Base-by-base conservation (phyloP, 176 grass and related monocot species). In the Musa schizocarpa region DNA sequence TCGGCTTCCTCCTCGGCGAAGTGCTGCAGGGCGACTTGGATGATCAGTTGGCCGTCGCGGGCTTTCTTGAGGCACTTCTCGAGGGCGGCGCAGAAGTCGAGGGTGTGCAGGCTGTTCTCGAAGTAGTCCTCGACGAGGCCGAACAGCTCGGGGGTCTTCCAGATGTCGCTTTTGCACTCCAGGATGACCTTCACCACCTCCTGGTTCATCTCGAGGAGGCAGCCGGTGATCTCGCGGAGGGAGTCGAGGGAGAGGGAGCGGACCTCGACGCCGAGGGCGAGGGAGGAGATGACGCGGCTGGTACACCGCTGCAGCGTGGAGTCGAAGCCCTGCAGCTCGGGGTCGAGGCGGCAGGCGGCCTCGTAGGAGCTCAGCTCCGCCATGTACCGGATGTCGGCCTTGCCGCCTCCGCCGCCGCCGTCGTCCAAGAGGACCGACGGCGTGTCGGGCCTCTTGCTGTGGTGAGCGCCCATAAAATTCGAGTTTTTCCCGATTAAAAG, bases 151-250 rank as follows among this genome's bases (percentile, higher is more conserved):
- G 89, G 74, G 87, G 78, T 92, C 62, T 92, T 92, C 93, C 93
- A 92, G 74, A 96, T 92, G 90, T 96, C 93, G 85, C 92, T 86
- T 85, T 92, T 96, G 77, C 87, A 90, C 52, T 96, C 87, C n/a
- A 96, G 85, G 85, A 96, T 96, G 79, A 96, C 89, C 20, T 81
- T 77, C 57, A 96, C 93, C 78, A 96, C 93, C 85, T 92, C 93
- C 80, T 96, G 89, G 87, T 96, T 96, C 93, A 96, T 96, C 80
- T 96, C 93, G 72, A 96, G 83, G 72, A 96, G 89, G 89, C 85
- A 92, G 74, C 93, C 85, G 14, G 89, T 96, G 73, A 96, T 89
- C 87, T 90, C 89, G 8, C 85, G 85, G 69, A 96, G 87, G 20
- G 93, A 96, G 54, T 85, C 85, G 27, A 92, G 82, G 49, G 93